Evolutionary conservation across 2,329 filamentous ascomycete species (phyloP).

Genomic region (Aspergillus thermomutatus): DNA sequence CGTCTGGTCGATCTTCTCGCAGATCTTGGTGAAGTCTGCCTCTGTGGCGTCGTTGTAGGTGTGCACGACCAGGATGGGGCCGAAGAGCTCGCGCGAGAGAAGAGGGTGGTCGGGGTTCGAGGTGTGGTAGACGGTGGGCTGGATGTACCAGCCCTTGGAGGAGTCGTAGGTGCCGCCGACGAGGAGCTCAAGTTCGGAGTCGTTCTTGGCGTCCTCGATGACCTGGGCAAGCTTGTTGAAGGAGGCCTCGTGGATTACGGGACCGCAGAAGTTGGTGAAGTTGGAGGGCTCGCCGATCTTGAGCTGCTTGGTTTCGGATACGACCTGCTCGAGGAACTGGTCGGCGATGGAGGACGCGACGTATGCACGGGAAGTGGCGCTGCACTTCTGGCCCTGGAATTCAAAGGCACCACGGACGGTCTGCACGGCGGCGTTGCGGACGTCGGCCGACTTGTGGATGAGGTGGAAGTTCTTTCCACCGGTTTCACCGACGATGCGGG

Average conservation of each 20-base stretch:
- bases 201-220: slow-evolving; percentile 76
- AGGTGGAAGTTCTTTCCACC: slow-evolving; percentile 94
- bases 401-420: slow-evolving; percentile 86
- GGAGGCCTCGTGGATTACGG: slow-evolving; percentile 76
- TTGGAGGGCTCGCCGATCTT: slow-evolving; percentile 68
- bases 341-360: slow-evolving; percentile 72
- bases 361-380: slow-evolving; percentile 76
- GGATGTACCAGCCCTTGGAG: slow-evolving; percentile 76
- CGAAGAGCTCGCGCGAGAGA: slow-evolving; percentile 76
- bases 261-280: slow-evolving; percentile 77
- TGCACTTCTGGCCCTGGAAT: slow-evolving; percentile 90
- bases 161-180: slow-evolving; percentile 74
- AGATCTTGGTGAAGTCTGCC: slow-evolving; percentile 58
- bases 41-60: slow-evolving; percentile 69
- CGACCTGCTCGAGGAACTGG: slow-evolving; percentile 64
- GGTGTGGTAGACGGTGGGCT: slow-evolving; percentile 77
- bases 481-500: slow-evolving; percentile 84
- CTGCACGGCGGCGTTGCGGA: slow-evolving; percentile 74
- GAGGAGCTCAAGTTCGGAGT: slow-evolving; percentile 68
- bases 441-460: slow-evolving; percentile 71
- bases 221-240: slow-evolving; percentile 76
- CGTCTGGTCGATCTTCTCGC: slow-evolving; percentile 47
- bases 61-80: slow-evolving; percentile 70
- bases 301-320: slow-evolving; percentile 66
- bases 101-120: slow-evolving; percentile 71